Conservation (phyloP, 192 early-diverging fungal genomes). For the Coemansia sp. region DNA sequence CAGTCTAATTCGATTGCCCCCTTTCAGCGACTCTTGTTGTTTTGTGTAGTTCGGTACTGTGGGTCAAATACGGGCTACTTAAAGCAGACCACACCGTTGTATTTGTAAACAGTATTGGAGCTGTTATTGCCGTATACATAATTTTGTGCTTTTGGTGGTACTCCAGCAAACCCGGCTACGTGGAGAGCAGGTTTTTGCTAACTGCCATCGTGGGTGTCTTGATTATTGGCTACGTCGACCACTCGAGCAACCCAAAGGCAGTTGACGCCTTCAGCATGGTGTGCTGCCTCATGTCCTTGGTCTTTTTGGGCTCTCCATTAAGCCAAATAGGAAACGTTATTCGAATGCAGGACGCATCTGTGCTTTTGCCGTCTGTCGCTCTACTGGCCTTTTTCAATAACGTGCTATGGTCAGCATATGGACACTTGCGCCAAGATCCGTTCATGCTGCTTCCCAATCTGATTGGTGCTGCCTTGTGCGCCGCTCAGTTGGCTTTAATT, state of each 20-base stretch:
- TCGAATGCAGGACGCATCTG: constrained; percentile 18
- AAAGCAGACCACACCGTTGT: constrained; percentile 13
- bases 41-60: constrained; percentile 29
- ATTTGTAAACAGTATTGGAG: constrained; percentile 18
- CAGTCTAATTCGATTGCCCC: no score
- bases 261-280: constrained; percentile 13
- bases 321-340: constrained; percentile 32
- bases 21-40: no score
- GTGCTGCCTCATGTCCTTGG: constrained; percentile 31
- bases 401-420: constrained; percentile 33
- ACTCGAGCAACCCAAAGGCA: background rate
- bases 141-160: constrained; percentile 30
- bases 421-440: constrained; percentile 20
- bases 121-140: constrained; percentile 20
- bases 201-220: background rate
- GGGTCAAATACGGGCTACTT: constrained; percentile 43
- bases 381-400: constrained; percentile 32
- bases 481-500: constrained; percentile 31
- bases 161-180: background rate
- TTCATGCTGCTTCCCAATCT: constrained; percentile 39
- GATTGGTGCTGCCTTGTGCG: constrained; percentile 28
- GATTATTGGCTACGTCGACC: constrained; percentile 17
- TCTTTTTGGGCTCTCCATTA: constrained; percentile 36
- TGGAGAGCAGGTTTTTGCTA: constrained; percentile 13
- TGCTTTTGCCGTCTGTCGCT: constrained; percentile 34